Base-by-base conservation (phyloP, 805 yeast species). In the Candida sphagnicola region DNA sequence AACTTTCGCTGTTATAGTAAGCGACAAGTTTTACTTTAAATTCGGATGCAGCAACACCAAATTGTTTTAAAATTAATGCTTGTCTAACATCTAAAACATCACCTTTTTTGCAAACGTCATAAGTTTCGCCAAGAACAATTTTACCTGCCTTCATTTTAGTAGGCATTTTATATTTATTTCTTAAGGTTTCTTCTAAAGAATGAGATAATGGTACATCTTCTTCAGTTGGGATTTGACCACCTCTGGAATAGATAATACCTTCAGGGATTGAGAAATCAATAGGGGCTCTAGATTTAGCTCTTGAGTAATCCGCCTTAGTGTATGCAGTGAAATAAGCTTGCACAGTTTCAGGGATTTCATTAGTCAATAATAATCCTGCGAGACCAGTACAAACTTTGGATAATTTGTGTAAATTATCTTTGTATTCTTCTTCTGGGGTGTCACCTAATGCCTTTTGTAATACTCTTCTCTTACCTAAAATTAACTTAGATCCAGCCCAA, bases 121-220 rank as follows among this genome's bases (percentile, higher is more conserved):
- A 87, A 29, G 93, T 93, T 49, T 79, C 78, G 15, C 77, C 78
- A 35, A 93, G 68, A 42, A 76, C 72, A 48, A 93, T 83, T 61
- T 91, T 91, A 61, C 99, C 99, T 37, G 81, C 74, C 56, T 84
- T 85, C 48, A 93, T 85, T 57, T 80, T 82, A 4, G 98, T 90
- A 50, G 99, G 98, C 51, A 93, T 78, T 58, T 91, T 90, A 49
- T 80, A 80, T 58, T 85, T 85, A 62, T 80, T 85, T 72, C 99
- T 84, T 56, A 93, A 64, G 29, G 95, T 87, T 54, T 89, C 87
- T 65, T 93, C 99, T 67, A 95, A 75, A 4, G 98, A 88, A 60
- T 93, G 99, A 10, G 95, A 83, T 85, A 93, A 82, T 51, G 97
- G 96, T 15, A 93, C 89, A 62, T 93, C 99, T 48, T 93, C 98